Percentiles rank a stretch among this genome's conserved stretches.
Evolutionary conservation across 129 eudicot genomes (phyloP).

Genomic region (Tanacetum coccineum): DNA sequence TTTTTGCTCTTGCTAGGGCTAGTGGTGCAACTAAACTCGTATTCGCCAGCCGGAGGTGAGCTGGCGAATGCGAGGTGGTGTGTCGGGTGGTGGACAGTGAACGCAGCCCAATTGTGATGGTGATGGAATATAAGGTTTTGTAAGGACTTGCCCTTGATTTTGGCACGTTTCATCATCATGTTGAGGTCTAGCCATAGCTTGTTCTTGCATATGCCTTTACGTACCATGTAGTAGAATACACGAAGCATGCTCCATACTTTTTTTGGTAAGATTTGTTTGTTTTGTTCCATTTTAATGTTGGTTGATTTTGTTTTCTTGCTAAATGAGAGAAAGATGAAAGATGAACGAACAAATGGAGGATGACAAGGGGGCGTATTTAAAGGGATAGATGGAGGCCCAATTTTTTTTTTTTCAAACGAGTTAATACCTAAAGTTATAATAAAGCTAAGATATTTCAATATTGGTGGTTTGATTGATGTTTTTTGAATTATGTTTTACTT

Average conservation of each 20-base stretch:
- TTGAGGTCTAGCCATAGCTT: conserved; percentile 51
- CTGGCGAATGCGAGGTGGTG: no score
- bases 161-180: conserved; percentile 64
- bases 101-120: conserved; percentile 34
- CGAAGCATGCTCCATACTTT: conserved; percentile 49
- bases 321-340: background rate
- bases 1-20: conserved; percentile 30
- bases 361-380: conserved; percentile 28
- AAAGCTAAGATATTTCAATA: no score
- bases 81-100: conserved; percentile 24
- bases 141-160: conserved; percentile 48
- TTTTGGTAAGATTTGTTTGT: conserved; percentile 45
- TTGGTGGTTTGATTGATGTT: no score
- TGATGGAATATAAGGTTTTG: conserved; percentile 63
- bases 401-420: no score
- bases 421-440: no score
- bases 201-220: conserved; percentile 54
- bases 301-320: background rate
- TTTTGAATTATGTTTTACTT: no score
- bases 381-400: background rate
- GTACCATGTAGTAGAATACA: conserved; percentile 42
- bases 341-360: conserved; percentile 6
- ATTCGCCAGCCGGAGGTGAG: conserved; percentile 19
- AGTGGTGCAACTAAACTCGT: conserved; percentile 70
- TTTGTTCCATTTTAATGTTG: conserved; percentile 47